Conservation (phyloP, 352 stramenopile species). For the Phytophthora sojae region DNA sequence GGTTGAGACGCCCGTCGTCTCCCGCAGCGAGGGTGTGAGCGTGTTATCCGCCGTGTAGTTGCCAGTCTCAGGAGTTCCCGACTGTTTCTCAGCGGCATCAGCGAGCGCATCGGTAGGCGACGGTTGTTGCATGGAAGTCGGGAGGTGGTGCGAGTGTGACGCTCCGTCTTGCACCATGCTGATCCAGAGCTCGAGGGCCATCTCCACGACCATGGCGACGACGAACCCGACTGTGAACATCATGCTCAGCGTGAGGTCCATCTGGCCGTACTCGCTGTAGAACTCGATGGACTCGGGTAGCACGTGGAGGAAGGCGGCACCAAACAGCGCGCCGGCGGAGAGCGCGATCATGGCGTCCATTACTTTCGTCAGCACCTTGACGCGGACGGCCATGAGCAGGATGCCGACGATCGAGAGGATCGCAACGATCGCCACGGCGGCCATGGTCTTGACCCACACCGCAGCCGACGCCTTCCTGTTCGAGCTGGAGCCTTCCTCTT, state of each 20-base stretch:
- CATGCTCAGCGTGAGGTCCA: conserved; percentile 64
- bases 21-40: conserved; percentile 3
- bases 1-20: conserved; percentile 26
- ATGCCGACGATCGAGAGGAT: conserved; percentile 58
- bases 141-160: conserved; percentile 32
- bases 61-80: conserved; percentile 28
- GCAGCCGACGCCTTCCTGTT: conserved; percentile 32
- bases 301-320: conserved; percentile 80
- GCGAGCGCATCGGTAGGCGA: conserved; percentile 12
- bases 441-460: conserved; percentile 55
- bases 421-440: conserved; percentile 41
- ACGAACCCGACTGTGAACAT: conserved; percentile 75
- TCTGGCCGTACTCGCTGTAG: conserved; percentile 59
- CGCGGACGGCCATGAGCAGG: conserved; percentile 41
- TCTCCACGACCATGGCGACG: conserved; percentile 63
- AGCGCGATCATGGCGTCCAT: conserved; percentile 66
- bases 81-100: conserved; percentile 29
- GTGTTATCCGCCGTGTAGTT: conserved; percentile 26
- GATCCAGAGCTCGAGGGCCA: conserved; percentile 58
- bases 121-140: conserved; percentile 36
- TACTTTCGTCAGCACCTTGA: conserved; percentile 36
- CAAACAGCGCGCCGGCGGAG: conserved; percentile 74
- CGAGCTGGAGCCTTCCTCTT: conserved; percentile 18
- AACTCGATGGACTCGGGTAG: conserved; percentile 77
- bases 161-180: conserved; percentile 38